Conservation (phyloP, 1,284 basidiomycete genomes). For the Austropuccinia psidii region DNA sequence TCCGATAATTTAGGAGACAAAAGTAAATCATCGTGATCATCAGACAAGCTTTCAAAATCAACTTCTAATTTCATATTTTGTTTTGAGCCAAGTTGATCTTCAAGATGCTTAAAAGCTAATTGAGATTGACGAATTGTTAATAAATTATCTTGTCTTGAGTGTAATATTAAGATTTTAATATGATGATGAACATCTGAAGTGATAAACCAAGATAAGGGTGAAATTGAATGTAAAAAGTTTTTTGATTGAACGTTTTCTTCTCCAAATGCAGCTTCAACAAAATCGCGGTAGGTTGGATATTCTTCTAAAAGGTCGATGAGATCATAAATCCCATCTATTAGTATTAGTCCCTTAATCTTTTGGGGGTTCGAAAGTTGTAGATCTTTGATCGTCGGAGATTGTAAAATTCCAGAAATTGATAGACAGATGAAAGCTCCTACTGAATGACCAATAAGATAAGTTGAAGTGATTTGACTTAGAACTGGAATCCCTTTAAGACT, state of each 20-base stretch:
- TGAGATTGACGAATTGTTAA: conserved; percentile 21
- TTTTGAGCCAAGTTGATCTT: neutral
- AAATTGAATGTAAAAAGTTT: neutral
- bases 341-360: conserved; percentile 10
- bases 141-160: conserved; percentile 19
- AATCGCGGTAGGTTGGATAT: conserved; percentile 24
- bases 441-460: conserved; percentile 31
- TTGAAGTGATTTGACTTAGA: neutral
- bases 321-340: conserved; percentile 31
- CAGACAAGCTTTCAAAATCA: conserved; percentile 11
- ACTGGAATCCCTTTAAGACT: neutral
- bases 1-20: conserved; percentile 7
- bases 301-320: conserved; percentile 6
- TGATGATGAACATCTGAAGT: neutral
- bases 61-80: neutral
- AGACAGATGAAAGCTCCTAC: conserved; percentile 34
- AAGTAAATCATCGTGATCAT: conserved; percentile 27
- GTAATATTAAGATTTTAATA: conserved; percentile 13
- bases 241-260: neutral
- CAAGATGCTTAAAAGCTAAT: neutral
- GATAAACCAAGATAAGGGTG: conserved; percentile 6
- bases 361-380: neutral
- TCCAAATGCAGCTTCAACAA: neutral
- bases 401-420: conserved; percentile 7
- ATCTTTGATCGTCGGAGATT: neutral